Conservation (phyloP, 2,329 filamentous ascomycete species). For the Thielaviopsis ethacetica region DNA sequence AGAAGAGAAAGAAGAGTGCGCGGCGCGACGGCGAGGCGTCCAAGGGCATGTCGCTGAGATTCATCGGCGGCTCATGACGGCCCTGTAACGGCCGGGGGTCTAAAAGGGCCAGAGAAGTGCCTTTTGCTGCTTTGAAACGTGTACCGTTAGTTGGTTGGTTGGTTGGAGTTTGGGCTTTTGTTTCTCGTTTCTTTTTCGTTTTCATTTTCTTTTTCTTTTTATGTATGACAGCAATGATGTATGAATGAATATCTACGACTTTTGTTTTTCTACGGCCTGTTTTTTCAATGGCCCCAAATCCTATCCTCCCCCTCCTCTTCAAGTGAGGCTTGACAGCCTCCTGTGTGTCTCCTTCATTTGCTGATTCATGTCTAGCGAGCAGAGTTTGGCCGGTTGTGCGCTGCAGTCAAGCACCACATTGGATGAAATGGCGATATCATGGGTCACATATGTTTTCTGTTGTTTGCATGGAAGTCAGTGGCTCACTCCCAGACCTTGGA, state of each 20-base stretch:
- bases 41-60: conserved; percentile 26
- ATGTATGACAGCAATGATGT: background rate
- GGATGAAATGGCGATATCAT: too few species aligned
- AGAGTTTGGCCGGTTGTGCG: background rate
- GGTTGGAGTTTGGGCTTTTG: background rate
- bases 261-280: background rate
- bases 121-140: background rate
- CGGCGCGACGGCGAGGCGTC: conserved; percentile 23
- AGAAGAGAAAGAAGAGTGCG: conserved; percentile 29
- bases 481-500: too few species aligned
- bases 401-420: too few species aligned
- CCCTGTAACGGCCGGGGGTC: too few species aligned
- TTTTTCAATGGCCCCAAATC: background rate
- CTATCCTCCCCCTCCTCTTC: too few species aligned
- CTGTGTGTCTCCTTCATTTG: background rate
- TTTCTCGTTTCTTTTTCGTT: background rate
- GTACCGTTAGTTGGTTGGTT: background rate
- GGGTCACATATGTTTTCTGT: too few species aligned
- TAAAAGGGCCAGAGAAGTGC: too few species aligned
- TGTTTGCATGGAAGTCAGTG: too few species aligned
- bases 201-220: background rate
- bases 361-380: background rate
- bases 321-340: background rate
- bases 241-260: background rate
- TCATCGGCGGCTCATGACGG: conserved; percentile 20